phyloP scores from a whole-genome alignment of 345 rosid species.

The Populus deltoides region DNA sequence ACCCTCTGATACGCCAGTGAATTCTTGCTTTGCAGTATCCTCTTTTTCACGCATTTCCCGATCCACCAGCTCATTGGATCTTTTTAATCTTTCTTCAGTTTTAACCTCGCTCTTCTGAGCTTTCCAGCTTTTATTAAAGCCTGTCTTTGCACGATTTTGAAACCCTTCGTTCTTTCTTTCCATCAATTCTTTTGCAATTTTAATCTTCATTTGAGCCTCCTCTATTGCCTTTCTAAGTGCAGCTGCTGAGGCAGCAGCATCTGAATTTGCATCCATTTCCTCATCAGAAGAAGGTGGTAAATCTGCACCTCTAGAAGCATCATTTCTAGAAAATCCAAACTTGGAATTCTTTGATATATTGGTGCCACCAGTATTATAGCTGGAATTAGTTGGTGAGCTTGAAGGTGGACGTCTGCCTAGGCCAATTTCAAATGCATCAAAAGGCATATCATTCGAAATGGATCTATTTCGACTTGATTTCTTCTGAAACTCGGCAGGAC shows the following conservation, averaged over 20 bases:
- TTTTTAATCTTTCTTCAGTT: constrained; percentile 32
- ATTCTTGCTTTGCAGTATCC: constrained; percentile 25
- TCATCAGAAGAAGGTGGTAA: constrained; percentile 66
- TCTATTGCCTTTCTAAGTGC: constrained; percentile 83
- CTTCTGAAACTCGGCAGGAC: constrained; percentile 20
- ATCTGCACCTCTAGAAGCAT: constrained; percentile 36
- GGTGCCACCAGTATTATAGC: constrained; percentile 26
- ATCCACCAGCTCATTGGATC: constrained; percentile 30
- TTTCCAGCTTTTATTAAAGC: constrained; percentile 32
- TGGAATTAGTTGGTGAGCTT: constrained; percentile 17
- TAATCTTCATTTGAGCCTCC: constrained; percentile 77
- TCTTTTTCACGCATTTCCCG: constrained; percentile 20
- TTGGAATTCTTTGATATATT: constrained; percentile 24
- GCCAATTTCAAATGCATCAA: constrained; percentile 40
- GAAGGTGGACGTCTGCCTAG: constrained; percentile 27
- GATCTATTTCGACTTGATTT: constrained; percentile 35
- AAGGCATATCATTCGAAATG: constrained; percentile 34
- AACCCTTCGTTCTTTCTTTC: constrained; percentile 60
- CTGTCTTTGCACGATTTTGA: constrained; percentile 37
- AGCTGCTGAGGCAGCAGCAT: constrained; percentile 85
- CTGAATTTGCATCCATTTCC: constrained; percentile 67
- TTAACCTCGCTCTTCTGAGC: constrained; percentile 29
- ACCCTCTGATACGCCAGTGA: constrained; percentile 8
- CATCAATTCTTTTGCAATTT: constrained; percentile 70
- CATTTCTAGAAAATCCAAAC: constrained; percentile 32